Evolutionary conservation across 2,329 filamentous ascomycete species (phyloP).

Genomic region (Didymella segeticola): DNA sequence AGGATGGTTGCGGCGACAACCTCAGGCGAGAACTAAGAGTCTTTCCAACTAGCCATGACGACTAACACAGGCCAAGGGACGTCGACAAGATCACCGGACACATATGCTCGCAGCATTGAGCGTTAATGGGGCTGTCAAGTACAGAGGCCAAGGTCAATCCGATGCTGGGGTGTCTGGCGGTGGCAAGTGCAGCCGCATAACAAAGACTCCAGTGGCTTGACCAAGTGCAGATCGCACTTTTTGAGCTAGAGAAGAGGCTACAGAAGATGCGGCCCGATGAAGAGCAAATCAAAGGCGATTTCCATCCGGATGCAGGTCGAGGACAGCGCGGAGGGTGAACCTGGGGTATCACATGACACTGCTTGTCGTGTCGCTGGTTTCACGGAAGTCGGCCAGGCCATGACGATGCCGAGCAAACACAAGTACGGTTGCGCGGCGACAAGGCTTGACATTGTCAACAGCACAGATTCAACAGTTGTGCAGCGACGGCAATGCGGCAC

Average conservation of each 20-base stretch:
- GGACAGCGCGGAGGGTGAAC: neutral
- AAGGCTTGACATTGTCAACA: neutral
- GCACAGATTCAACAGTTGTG: neutral
- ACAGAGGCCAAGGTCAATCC: conserved; percentile 12
- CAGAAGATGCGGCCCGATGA: neutral
- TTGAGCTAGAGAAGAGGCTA: neutral
- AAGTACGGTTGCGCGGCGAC: neutral
- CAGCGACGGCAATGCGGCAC: neutral
- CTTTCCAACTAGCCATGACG: neutral
- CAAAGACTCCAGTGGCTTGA: conserved; percentile 1
- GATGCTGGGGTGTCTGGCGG: conserved; percentile 2
- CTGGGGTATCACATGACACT: conserved; percentile 9
- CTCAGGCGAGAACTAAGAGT: neutral
- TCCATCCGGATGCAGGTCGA: neutral
- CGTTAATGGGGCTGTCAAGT: neutral
- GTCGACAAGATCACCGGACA: conserved; percentile 13
- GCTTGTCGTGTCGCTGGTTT: conserved; percentile 3
- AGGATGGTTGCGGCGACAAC: conserved; percentile 9
- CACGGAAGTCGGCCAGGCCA: neutral
- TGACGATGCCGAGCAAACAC: conserved; percentile 6
- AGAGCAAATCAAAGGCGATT: neutral
- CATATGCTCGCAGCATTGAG: neutral
- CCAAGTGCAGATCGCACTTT: neutral
- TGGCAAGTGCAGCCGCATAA: conserved; percentile 5
- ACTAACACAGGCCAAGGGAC: neutral